Evolutionary conservation across 129 eudicot genomes (phyloP).

Genomic region (Tagetes patula): DNA sequence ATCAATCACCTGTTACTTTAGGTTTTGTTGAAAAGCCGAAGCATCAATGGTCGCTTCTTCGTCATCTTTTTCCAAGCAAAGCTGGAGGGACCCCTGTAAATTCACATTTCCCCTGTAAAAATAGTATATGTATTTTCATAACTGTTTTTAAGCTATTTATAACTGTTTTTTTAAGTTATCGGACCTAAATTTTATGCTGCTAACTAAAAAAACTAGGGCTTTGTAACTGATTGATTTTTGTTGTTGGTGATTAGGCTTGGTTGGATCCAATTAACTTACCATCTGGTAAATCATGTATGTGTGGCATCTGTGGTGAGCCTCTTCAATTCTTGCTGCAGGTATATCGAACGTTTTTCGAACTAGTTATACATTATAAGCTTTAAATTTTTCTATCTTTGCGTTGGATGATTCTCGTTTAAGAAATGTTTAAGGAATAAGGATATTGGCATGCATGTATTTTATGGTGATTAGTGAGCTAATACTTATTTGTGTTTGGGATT

Average conservation of each 20-base stretch:
- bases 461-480: conserved; percentile 11
- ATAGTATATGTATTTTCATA: too few relatives aligned
- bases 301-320: conserved; percentile 84
- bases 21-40: conserved; percentile 71
- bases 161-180: too few relatives aligned
- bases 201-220: too few relatives aligned
- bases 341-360: neutral
- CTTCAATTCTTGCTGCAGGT: conserved; percentile 97
- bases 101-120: neutral
- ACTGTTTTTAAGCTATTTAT: too few relatives aligned
- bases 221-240: too few relatives aligned
- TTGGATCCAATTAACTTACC: conserved; percentile 82
- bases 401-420: conserved; percentile 1
- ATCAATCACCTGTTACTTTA: conserved; percentile 41
- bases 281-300: conserved; percentile 48
- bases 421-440: neutral
- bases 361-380: neutral
- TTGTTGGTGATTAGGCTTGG: conserved; percentile 70
- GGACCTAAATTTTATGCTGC: too few relatives aligned
- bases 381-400: neutral
- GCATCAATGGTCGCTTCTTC: conserved; percentile 63
- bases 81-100: conserved; percentile 89
- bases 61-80: conserved; percentile 81
- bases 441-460: neutral
- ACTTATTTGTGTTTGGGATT: neutral